These are phyloP conservation scores for Hymenoscyphus fraxineus DNA, from an alignment of 2,329 filamentous ascomycete species.

Conservation along the genomic window DNA sequence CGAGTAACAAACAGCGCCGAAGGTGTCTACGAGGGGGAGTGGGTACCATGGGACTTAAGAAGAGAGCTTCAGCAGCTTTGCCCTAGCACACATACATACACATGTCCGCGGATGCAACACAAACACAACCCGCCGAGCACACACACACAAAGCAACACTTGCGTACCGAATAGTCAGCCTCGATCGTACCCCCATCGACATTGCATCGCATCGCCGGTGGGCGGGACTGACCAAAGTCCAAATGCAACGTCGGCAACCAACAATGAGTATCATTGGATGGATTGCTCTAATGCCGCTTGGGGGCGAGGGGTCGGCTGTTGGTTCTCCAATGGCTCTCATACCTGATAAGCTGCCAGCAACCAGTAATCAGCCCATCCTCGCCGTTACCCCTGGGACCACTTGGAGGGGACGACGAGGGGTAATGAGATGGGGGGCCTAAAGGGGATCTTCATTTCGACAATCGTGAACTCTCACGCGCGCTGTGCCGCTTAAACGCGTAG, in stretches of 20 bases:
- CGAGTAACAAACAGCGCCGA: slow-evolving; percentile 11
- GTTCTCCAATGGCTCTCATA: background rate
- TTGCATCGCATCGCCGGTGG: slow-evolving; percentile 1
- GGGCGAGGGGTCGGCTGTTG: slow-evolving; percentile 1
- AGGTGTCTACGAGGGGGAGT: slow-evolving; percentile 4
- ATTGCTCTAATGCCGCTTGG: background rate
- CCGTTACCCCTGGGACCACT: background rate
- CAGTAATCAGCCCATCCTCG: background rate
- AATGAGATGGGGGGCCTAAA: background rate
- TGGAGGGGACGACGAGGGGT: background rate
- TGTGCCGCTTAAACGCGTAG: slow-evolving; percentile 6
- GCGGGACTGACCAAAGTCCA: background rate
- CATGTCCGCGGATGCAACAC: background rate
- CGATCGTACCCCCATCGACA: background rate
- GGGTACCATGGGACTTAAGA: slow-evolving; percentile 10
- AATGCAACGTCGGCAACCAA: background rate
- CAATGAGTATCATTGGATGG: background rate
- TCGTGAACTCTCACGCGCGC: slow-evolving; percentile 6
- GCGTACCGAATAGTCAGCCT: background rate
- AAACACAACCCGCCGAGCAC: background rate
- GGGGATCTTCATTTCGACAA: background rate
- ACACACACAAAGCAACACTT: background rate
- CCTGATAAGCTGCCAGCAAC: background rate
- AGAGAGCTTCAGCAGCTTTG: slow-evolving; percentile 1
- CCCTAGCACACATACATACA: background rate